A percentile compares a stretch with the other conserved stretches of the same genome.
Evolutionary conservation across 495 filamentous ascomycete species (phyloP).

Genomic region (Parachaetomium inaequale): DNA sequence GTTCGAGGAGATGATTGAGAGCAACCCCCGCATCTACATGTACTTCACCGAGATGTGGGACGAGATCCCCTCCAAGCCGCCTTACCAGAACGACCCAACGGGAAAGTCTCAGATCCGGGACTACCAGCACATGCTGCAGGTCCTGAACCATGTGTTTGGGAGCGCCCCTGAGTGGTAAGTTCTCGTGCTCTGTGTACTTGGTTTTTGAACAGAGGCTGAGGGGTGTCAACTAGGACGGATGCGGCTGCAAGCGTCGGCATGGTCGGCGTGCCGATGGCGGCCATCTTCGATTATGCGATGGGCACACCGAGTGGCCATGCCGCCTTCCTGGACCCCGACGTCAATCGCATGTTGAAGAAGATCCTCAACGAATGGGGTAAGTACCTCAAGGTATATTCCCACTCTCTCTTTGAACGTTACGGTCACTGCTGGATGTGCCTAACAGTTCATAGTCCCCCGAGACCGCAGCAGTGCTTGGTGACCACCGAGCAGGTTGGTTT

Average conservation of each 20-base stretch:
- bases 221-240: conserved; percentile 37
- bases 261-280: conserved; percentile 65
- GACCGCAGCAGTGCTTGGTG: conserved; percentile 56
- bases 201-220: neutral
- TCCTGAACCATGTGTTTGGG: conserved; percentile 62
- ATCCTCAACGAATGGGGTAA: conserved; percentile 65
- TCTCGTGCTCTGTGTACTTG: neutral
- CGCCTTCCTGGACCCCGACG: conserved; percentile 61
- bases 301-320: conserved; percentile 63
- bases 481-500: conserved; percentile 58
- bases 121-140: conserved; percentile 60
- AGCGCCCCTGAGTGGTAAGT: conserved; percentile 53
- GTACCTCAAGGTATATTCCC: conserved; percentile 45
- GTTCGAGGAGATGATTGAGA: conserved; percentile 49
- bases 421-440: neutral
- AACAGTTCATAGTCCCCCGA: conserved; percentile 39
- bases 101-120: conserved; percentile 58
- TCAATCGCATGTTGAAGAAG: conserved; percentile 66
- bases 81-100: conserved; percentile 59
- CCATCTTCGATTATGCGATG: conserved; percentile 71
- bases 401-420: neutral
- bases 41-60: conserved; percentile 61
- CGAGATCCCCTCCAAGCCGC: conserved; percentile 56
- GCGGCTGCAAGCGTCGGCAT: conserved; percentile 53
- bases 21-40: conserved; percentile 47